Evolutionary conservation across 176 grass and related monocot genomes (phyloP).

Genomic region (Ensete glaucum): DNA sequence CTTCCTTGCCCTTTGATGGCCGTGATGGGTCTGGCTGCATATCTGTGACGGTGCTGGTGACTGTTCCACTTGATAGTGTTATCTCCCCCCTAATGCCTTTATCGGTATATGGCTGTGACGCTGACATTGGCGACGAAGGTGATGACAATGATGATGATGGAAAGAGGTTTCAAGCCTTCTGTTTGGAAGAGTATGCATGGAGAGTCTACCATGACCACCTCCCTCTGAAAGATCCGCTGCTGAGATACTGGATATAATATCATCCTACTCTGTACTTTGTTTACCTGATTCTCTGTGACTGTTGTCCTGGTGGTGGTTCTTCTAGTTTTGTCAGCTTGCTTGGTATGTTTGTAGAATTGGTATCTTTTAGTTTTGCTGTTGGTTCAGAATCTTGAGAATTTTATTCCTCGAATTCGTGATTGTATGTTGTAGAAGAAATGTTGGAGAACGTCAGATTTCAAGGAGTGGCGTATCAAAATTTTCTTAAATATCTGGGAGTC

Average conservation of each 20-base stretch:
- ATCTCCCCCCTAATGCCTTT: slow-evolving; percentile 27
- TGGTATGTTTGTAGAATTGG: no score
- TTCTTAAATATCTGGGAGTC: no score
- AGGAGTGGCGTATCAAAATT: no score
- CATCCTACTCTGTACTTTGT: not conserved
- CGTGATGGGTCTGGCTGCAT: slow-evolving; percentile 22
- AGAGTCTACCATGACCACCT: slow-evolving; percentile 43
- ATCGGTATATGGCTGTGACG: not conserved
- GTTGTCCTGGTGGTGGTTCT: no score
- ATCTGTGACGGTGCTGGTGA: slow-evolving; percentile 51
- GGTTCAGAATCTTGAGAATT: no score
- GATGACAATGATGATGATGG: slow-evolving; percentile 3
- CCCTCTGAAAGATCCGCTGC: slow-evolving; percentile 45
- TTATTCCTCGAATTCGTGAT: no score
- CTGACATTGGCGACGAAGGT: not conserved
- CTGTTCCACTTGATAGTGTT: slow-evolving; percentile 37
- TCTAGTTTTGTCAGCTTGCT: no score
- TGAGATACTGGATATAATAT: slow-evolving; percentile 30
- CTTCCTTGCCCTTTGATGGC: slow-evolving; percentile 3
- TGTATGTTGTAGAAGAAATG: no score
- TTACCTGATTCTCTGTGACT: not conserved
- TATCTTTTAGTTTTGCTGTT: no score
- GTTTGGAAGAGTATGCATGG: slow-evolving; percentile 57
- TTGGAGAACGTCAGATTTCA: no score
- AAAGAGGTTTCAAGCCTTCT: slow-evolving; percentile 34